Evolutionary conservation across 208 protist species (phyloP).

Genomic region (Leishmania aethiopica): DNA sequence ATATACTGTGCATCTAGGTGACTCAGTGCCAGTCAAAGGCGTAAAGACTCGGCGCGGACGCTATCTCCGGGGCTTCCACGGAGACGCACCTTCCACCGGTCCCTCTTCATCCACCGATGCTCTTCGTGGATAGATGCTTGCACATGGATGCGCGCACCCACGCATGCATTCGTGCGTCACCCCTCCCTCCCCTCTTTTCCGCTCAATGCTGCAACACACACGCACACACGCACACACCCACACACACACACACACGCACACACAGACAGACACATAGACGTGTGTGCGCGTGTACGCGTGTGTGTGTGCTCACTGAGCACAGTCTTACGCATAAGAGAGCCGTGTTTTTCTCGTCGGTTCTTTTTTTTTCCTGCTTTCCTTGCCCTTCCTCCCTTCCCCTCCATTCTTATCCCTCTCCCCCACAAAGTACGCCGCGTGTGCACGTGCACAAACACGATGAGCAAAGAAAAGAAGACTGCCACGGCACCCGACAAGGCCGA

Average conservation of each 20-base stretch:
- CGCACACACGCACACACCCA: not conserved
- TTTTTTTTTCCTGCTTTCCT: no score
- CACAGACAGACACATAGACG: not conserved
- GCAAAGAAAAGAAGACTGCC: constrained; percentile 29
- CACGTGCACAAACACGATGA: not conserved
- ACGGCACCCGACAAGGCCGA: not conserved
- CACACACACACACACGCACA: not conserved
- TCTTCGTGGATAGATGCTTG: not conserved
- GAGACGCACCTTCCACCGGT: not conserved
- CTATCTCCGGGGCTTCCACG: not conserved
- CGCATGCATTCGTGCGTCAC: not conserved
- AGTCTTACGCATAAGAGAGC: no score
- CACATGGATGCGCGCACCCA: not conserved
- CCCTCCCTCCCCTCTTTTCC: not conserved
- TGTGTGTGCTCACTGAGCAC: no score
- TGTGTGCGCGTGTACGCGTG: no score
- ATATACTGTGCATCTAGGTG: not conserved
- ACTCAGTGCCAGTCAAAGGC: not conserved
- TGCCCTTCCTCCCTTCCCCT: not conserved
- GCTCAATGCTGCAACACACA: not conserved
- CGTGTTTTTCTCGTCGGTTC: no score
- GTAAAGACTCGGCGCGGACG: not conserved
- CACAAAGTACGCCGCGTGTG: not conserved
- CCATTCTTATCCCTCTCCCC: not conserved
- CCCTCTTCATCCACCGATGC: not conserved